These are phyloP conservation scores for Eleusine coracana DNA, from an alignment of 176 grass and related monocot species.

Conservation along the genomic window DNA sequence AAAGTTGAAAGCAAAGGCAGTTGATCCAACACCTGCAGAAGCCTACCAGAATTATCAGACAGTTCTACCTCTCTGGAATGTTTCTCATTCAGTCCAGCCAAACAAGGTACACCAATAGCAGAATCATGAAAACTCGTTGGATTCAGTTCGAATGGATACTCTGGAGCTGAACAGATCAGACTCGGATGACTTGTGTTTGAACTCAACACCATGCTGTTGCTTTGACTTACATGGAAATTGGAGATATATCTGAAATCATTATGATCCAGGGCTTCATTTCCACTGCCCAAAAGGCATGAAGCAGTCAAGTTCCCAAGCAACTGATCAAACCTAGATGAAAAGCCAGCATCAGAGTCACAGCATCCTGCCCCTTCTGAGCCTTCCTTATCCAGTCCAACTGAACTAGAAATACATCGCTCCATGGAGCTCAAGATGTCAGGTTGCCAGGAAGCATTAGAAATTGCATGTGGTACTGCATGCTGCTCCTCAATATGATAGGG, in stretches of 20 bases:
- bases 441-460: conserved; percentile 43
- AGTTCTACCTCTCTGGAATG: conserved; percentile 19
- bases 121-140: conserved; percentile 23
- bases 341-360: conserved; percentile 15
- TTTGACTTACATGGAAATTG: conserved; percentile 32
- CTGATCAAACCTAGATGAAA: conserved; percentile 36
- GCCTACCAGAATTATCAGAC: conserved; percentile 33
- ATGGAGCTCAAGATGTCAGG: conserved; percentile 18
- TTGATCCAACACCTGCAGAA: conserved; percentile 35
- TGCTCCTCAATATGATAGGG: conserved; percentile 40
- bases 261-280: conserved; percentile 34
- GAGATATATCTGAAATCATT: conserved; percentile 31
- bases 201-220: conserved; percentile 18
- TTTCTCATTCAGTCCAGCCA: conserved; percentile 41
- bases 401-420: conserved; percentile 40
- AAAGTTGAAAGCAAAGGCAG: conserved; percentile 38
- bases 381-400: conserved; percentile 27
- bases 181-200: conserved; percentile 28
- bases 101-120: conserved; percentile 27
- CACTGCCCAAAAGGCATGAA: conserved; percentile 41
- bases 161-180: conserved; percentile 43
- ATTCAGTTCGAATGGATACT: conserved; percentile 24
- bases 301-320: conserved; percentile 33
- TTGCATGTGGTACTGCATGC: conserved; percentile 31
- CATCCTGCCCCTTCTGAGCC: conserved; percentile 7